A percentile compares a stretch with the other conserved stretches of the same genome.
phyloP scores from a whole-genome alignment of 306 rosid genomes.

The Vigna trinervia region DNA sequence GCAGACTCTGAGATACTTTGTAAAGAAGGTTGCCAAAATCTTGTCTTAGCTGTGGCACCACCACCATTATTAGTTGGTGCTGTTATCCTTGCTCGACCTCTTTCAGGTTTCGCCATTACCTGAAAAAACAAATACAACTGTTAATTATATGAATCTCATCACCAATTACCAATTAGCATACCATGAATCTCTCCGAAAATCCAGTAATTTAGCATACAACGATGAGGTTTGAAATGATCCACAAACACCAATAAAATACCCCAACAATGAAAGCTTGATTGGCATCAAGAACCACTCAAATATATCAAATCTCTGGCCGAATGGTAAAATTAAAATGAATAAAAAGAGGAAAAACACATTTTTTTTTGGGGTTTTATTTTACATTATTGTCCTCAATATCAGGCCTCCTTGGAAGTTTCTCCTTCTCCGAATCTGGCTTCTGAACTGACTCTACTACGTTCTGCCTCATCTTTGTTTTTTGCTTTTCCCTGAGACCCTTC shows the following conservation, averaged over 20 bases:
- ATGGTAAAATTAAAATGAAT: neutral
- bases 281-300: slow-evolving; percentile 8
- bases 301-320: neutral
- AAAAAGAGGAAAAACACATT: too few relatives aligned
- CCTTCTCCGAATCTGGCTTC: slow-evolving; percentile 49
- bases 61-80: slow-evolving; percentile 43
- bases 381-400: slow-evolving; percentile 59
- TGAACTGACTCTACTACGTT: slow-evolving; percentile 50
- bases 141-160: slow-evolving; percentile 15
- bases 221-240: neutral
- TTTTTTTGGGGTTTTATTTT: slow-evolving; percentile 42
- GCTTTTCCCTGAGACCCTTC: slow-evolving; percentile 80
- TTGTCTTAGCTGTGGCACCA: slow-evolving; percentile 66
- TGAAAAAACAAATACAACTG: slow-evolving; percentile 35
- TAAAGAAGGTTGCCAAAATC: slow-evolving; percentile 86
- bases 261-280: slow-evolving; percentile 19
- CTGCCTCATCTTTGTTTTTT: slow-evolving; percentile 72
- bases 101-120: slow-evolving; percentile 50
- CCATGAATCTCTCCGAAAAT: neutral
- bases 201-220: neutral
- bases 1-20: slow-evolving; percentile 77
- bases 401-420: slow-evolving; percentile 45
- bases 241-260: neutral
- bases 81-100: slow-evolving; percentile 48
- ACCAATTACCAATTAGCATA: neutral